Conservation (phyloP, 139 green algal species). For the Tetraselmis chui region DNA sequence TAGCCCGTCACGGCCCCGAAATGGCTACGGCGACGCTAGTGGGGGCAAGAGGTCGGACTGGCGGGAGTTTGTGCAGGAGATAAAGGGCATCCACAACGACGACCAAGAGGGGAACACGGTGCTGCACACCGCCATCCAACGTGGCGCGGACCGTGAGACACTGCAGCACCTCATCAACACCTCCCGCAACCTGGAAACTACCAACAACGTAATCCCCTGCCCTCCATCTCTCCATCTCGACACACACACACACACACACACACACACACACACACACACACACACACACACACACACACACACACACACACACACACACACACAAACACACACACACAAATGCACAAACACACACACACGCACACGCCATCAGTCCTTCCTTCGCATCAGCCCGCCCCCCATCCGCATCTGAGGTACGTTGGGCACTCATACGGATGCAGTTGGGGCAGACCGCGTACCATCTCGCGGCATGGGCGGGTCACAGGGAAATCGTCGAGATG, state of each 20-base stretch:
- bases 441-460: background rate
- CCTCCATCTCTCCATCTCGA: no score
- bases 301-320: no score
- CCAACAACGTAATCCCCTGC: background rate
- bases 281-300: no score
- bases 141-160: background rate
- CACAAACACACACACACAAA: no score
- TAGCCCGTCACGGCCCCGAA: background rate
- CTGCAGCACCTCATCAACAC: background rate
- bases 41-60: background rate
- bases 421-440: no score
- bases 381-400: no score
- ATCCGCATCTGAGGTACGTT: no score
- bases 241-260: no score
- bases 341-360: no score
- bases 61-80: background rate
- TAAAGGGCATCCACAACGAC: background rate
- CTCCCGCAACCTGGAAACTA: background rate
- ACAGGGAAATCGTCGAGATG: background rate
- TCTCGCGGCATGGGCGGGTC: background rate
- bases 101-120: background rate
- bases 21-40: background rate
- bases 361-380: no score
- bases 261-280: no score
- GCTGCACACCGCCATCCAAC: background rate